Percentiles rank a stretch among this genome's conserved stretches.
These are phyloP conservation scores for Wickerhamiella lipophila DNA, from an alignment of 805 yeast species.

Conservation along the genomic window DNA sequence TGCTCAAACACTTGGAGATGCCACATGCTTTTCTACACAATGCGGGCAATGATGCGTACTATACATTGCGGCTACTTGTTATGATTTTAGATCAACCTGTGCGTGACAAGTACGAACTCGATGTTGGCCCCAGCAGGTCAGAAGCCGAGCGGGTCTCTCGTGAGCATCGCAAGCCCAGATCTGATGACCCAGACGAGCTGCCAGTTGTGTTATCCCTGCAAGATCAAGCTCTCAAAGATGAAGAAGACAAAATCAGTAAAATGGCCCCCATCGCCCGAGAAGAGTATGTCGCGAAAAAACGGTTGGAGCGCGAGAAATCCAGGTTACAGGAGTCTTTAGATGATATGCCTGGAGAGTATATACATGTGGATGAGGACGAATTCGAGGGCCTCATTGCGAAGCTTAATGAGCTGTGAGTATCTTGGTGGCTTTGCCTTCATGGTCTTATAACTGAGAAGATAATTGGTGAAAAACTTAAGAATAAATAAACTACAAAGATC, in stretches of 20 bases:
- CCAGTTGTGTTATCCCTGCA: background rate
- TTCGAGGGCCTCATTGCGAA: background rate
- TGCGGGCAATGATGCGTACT: slow-evolving; percentile 61
- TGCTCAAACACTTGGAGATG: slow-evolving; percentile 36
- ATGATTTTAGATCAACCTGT: slow-evolving; percentile 38
- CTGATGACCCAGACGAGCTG: background rate
- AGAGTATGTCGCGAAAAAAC: background rate
- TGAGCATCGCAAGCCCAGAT: background rate
- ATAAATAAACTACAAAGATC: no score
- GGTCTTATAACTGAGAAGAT: no score
- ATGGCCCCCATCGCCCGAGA: background rate
- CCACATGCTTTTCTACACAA: slow-evolving; percentile 54
- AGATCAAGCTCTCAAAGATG: background rate
- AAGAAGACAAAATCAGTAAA: background rate
- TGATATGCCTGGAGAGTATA: background rate
- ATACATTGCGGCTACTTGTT: slow-evolving; percentile 41
- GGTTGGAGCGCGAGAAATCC: background rate
- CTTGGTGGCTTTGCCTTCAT: no score
- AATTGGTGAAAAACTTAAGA: no score
- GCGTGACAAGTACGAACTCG: slow-evolving; percentile 6
- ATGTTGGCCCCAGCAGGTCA: slow-evolving; percentile 10
- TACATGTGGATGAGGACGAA: background rate
- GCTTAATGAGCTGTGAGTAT: no score
- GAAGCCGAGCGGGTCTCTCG: slow-evolving; percentile 6
- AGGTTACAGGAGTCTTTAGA: background rate